A percentile compares a stretch with the other conserved stretches of the same genome.
phyloP scores from a whole-genome alignment of 2,329 filamentous ascomycete genomes.

The Hyphodiscus sp. region DNA sequence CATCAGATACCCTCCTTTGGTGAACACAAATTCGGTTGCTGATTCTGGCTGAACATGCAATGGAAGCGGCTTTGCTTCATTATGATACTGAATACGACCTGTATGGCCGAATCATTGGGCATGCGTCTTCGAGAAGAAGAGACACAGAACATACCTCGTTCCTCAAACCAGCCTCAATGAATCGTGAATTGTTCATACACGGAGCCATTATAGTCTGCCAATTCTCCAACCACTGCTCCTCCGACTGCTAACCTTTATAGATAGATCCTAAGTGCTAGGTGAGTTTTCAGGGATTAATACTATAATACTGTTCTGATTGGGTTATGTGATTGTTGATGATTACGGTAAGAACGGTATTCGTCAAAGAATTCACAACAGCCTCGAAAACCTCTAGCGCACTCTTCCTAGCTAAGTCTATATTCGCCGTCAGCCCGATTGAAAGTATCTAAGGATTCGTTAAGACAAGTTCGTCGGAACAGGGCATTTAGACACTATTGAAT shows the following conservation, averaged over 20 bases:
- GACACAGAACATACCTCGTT: constrained; percentile 48
- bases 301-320: constrained; percentile 62
- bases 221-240: constrained; percentile 59
- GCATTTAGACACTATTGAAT: constrained; percentile 65
- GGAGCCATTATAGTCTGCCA: constrained; percentile 60
- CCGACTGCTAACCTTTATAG: constrained; percentile 56
- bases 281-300: constrained; percentile 60
- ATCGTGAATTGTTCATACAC: constrained; percentile 50
- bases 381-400: constrained; percentile 55
- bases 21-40: too few species aligned
- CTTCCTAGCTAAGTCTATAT: constrained; percentile 50
- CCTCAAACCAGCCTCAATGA: constrained; percentile 60
- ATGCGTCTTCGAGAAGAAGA: too few species aligned
- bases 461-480: constrained; percentile 65
- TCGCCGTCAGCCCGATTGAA: constrained; percentile 45
- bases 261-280: constrained; percentile 53
- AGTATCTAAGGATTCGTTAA: constrained; percentile 50
- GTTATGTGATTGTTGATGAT: constrained; percentile 62
- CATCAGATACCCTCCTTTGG: too few species aligned
- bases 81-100: too few species aligned
- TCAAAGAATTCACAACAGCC: constrained; percentile 30
- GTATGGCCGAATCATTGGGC: too few species aligned
- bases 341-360: constrained; percentile 12
- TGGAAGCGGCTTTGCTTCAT: too few species aligned
- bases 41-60: too few species aligned